These are phyloP conservation scores for Leccinum subspadiceum DNA, from an alignment of 1,284 basidiomycete species.

Conservation along the genomic window DNA sequence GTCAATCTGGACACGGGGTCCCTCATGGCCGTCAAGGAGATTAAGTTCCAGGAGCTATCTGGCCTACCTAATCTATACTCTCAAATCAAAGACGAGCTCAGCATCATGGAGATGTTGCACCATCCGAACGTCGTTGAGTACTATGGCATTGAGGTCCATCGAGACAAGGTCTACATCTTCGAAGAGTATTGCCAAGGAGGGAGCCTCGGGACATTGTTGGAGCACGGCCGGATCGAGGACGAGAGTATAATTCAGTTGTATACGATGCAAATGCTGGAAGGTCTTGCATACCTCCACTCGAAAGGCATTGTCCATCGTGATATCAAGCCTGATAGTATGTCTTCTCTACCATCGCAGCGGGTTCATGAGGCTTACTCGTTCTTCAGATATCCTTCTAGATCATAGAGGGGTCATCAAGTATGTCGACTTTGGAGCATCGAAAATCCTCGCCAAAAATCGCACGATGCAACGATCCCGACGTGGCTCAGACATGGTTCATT, in stretches of 20 bases:
- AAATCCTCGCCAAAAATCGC: conserved; percentile 92
- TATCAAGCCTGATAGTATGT: conserved; percentile 97
- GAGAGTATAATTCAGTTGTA: conserved; percentile 96
- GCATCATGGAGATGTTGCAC: conserved; percentile 97
- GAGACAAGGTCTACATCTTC: conserved; percentile 99
- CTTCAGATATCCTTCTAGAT: conserved; percentile 89
- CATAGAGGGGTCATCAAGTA: conserved; percentile 95
- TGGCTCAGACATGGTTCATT: conserved; percentile 36
- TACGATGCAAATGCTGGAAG: conserved; percentile 96
- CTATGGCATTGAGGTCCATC: conserved; percentile 98
- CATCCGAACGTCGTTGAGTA: conserved; percentile 99
- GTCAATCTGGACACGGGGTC: conserved; percentile 96
- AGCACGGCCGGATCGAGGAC: conserved; percentile 95
- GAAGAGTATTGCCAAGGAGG: conserved; percentile 99
- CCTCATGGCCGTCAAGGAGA: conserved; percentile 99
- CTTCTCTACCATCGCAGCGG: conserved; percentile 3
- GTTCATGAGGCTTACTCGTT: conserved; percentile 16
- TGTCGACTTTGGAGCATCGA: conserved; percentile 98
- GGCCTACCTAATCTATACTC: conserved; percentile 82
- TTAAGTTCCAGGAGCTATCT: conserved; percentile 93
- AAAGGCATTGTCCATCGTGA: conserved; percentile 94
- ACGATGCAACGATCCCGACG: conserved; percentile 79
- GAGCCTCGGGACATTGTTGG: conserved; percentile 85
- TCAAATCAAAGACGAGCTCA: conserved; percentile 96
- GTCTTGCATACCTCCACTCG: conserved; percentile 91